Evolutionary conservation across 2,329 filamentous ascomycete species (phyloP), one percentile per base, ranked within the genome.

Genomic region (Dothistroma septosporum): DNA sequence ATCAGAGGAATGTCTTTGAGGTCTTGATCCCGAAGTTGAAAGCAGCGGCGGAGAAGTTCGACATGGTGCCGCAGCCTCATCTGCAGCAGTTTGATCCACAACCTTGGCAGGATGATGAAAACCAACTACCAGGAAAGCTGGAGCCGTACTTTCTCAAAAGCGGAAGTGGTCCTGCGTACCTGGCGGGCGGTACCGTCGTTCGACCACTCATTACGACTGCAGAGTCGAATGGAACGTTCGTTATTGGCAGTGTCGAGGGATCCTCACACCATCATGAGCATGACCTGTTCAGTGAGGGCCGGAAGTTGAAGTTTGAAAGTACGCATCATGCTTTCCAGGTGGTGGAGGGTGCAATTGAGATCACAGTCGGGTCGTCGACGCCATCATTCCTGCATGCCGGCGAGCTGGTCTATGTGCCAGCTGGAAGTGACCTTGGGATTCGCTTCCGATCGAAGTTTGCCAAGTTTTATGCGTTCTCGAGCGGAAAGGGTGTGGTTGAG

Each of bases 1-100:
- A 85, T 67, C 66, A 78, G n/a, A 79, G 83, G 1, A 79, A 83
- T 64, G 72, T 83, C 2, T 78, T 77, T 49, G 75, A 79, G 24
- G 70, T 81, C 0, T 67, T 85, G 33, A 79, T 85, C 24, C 81
- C 81, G 16, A 84, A 83, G 68, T 74, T 85, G 31, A 83, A 83
- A 74, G 79, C 80, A 0, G 83, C 83, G 8, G 79, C 79, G 10
- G 80, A 82, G 47, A 75, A 79, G 14, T 85, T 82, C 67, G 83
- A 86, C 64, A 82, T 85, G 56, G 74, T 83, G 2, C 83, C 83
- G 55, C 76, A 77, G 53, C 77, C 78, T 4, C 75, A 83, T 55
- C 80, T 83, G 62, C 60, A 77, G 35, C 75, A 79, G 0, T 80
- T 80, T 1, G 77, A 75, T 12, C 74, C 80, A 0, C 70, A 69